phyloP scores from a whole-genome alignment of 805 yeast genomes.

The Soucietia sequanensis region DNA sequence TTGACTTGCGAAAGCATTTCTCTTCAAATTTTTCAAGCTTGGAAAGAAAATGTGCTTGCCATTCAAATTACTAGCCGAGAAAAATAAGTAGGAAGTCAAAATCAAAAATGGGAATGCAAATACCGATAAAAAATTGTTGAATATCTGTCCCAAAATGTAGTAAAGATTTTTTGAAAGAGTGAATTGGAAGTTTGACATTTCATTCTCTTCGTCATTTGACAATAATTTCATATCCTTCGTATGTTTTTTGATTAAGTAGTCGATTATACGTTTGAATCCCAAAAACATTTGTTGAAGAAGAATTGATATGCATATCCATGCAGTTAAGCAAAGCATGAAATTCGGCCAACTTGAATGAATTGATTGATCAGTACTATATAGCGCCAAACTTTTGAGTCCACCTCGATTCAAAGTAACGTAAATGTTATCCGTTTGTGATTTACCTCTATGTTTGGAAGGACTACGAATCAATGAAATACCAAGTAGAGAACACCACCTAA shows the following conservation, averaged over 20 bases:
- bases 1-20: conserved; percentile 22
- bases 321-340: conserved; percentile 35
- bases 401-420: conserved; percentile 40
- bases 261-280: conserved; percentile 13
- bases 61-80: conserved; percentile 16
- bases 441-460: conserved; percentile 2
- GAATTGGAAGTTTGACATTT: conserved; percentile 7
- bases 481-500: conserved; percentile 58
- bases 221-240: no score
- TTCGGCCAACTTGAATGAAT: conserved; percentile 39
- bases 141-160: conserved; percentile 30
- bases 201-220: conserved; percentile 7
- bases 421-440: conserved; percentile 30
- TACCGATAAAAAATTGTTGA: conserved; percentile 29
- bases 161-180: conserved; percentile 18
- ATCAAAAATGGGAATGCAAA: conserved; percentile 46
- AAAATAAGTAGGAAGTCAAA: conserved; percentile 33
- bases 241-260: no score
- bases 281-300: conserved; percentile 19
- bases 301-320: conserved; percentile 25
- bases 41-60: conserved; percentile 11
- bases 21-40: conserved; percentile 11
- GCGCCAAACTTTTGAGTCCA: conserved; percentile 41
- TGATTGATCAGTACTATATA: conserved; percentile 22
- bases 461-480: conserved; percentile 23